Conservation (phyloP, 1,284 basidiomycete species). For the Grifola frondosa region DNA sequence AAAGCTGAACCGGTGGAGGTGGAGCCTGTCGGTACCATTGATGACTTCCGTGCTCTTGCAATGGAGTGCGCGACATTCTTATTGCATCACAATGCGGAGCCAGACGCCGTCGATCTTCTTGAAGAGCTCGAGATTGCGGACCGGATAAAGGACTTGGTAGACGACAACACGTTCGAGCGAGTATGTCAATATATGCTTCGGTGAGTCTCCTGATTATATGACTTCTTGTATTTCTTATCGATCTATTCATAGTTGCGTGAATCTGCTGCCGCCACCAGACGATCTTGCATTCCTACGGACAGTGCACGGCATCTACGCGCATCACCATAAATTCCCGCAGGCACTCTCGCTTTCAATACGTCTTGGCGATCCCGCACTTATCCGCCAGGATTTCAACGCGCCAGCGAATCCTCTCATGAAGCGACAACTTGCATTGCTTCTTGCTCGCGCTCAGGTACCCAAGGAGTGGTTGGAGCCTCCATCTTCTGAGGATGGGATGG, state of each 20-base stretch:
- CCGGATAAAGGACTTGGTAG: constrained; percentile 74
- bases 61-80: constrained; percentile 91
- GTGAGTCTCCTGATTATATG: constrained; percentile 43
- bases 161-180: constrained; percentile 86
- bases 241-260: constrained; percentile 68
- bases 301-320: constrained; percentile 88
- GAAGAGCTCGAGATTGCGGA: constrained; percentile 94
- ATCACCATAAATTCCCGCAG: constrained; percentile 88
- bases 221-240: constrained; percentile 3
- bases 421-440: constrained; percentile 91
- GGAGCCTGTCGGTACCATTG: constrained; percentile 49
- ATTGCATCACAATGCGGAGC: constrained; percentile 94
- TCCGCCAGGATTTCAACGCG: constrained; percentile 84
- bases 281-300: constrained; percentile 90
- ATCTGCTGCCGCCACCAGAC: constrained; percentile 91
- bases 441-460: constrained; percentile 91
- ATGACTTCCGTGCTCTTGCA: constrained; percentile 79
- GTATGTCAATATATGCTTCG: constrained; percentile 99
- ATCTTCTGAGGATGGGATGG: constrained; percentile 53
- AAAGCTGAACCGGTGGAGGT: constrained; percentile 23
- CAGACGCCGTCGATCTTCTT: constrained; percentile 95
- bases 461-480: constrained; percentile 79
- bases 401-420: constrained; percentile 93
- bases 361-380: constrained; percentile 79
- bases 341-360: constrained; percentile 88